phyloP scores from a whole-genome alignment of 1,139 yeast species.

The Pneumocystis wakefieldiae region DNA sequence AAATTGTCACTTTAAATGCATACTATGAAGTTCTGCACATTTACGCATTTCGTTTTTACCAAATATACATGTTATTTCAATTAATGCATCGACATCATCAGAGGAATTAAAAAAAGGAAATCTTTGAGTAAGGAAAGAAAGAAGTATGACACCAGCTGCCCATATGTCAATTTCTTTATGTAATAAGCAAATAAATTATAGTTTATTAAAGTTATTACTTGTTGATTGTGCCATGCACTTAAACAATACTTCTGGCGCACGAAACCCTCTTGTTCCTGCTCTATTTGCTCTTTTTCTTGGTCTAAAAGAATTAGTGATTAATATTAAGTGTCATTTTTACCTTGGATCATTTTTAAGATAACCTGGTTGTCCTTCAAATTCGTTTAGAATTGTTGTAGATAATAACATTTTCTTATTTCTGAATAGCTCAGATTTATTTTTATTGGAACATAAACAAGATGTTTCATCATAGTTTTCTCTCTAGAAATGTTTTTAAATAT shows the following conservation, averaged over 20 bases:
- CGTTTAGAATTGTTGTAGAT: not conserved
- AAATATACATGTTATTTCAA: slow-evolving; percentile 72
- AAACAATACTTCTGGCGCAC: slow-evolving; percentile 87
- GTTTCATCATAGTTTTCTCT: not conserved
- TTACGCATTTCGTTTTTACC: slow-evolving; percentile 61
- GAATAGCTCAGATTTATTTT: not conserved
- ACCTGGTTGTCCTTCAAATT: slow-evolving; percentile 19
- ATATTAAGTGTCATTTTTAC: slow-evolving; percentile 15
- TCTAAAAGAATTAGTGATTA: slow-evolving; percentile 27
- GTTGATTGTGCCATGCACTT: slow-evolving; percentile 76
- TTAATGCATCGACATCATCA: slow-evolving; percentile 81
- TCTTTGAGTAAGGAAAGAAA: slow-evolving; percentile 54
- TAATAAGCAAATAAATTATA: not conserved
- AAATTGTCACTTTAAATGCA: not conserved
- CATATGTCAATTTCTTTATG: slow-evolving; percentile 52
- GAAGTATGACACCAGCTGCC: slow-evolving; percentile 80
- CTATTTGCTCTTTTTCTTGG: slow-evolving; percentile 89
- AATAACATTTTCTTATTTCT: not conserved
- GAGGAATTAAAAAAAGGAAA: slow-evolving; percentile 81
- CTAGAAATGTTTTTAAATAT: not conserved
- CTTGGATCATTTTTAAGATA: slow-evolving; percentile 54
- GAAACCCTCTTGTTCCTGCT: slow-evolving; percentile 93
- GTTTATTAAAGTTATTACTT: slow-evolving; percentile 5
- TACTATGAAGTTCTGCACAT: slow-evolving; percentile 74
- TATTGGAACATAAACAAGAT: not conserved